Base-by-base conservation (phyloP, 2,329 filamentous ascomycete species). In the Diaporthe sp. region DNA sequence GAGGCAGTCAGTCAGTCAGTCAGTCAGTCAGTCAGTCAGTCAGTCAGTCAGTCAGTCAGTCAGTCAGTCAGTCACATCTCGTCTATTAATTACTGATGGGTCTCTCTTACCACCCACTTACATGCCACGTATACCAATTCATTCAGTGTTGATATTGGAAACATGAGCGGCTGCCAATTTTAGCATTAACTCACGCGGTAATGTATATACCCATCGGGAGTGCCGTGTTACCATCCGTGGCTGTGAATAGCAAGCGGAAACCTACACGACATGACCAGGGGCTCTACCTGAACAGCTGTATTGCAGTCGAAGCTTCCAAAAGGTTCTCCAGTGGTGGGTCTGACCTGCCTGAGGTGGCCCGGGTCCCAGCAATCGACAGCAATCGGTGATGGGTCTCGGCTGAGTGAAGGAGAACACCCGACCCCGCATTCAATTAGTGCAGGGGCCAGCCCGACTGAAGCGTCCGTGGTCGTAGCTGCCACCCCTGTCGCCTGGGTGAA, bases 251-350 rank as follows among this genome's bases (percentile, higher is more conserved):
- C 64, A 28, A 33, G 38, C 67, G 30, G 30, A 67, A 67, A 67
- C 45, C 13, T 50, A 67, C 45, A 50, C 30, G 64, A 38, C 9
- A 67, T 67, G 45, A 52, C 57, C 64, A 25, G 64, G 45, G 45
- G 64, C 45, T 9, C 25, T 66, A 55, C 40, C 64, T 57, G 54
- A 25, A 40, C 57, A 9, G 5, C 28, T 42, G 12, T 15, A n/a
- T 69, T n/a, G 54, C 42, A 30, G 60, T 76, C 45, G 74, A 76
- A 76, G 35, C 54, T 76, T 76, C 74, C 57, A 76, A 74, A 60
- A 22, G 60, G 7, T 74, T 74, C 72, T 68, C 52, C 38, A 28
- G 28, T 4, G 15, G 66, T 67, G 67, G 74, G 58, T 67, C 61
- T 45, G 28, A 52, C 61, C 61, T 67, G 61, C 42, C 30, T 50